These are phyloP conservation scores for Anisodus acutangulus DNA, from an alignment of 257 asterid genomes.

Conservation along the genomic window DNA sequence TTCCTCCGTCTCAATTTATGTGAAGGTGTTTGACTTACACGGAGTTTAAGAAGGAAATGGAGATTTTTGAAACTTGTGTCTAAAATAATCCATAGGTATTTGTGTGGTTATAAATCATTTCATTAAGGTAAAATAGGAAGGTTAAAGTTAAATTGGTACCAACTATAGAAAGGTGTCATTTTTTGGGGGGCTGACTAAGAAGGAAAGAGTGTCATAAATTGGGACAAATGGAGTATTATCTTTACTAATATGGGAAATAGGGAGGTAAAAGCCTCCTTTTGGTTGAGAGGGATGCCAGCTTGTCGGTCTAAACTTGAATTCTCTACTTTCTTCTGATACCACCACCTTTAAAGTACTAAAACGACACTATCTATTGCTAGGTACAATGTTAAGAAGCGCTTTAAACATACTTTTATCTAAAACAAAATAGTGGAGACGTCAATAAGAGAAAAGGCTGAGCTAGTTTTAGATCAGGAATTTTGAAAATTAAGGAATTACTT, in stretches of 20 bases:
- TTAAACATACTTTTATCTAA: neutral
- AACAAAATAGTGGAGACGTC: neutral
- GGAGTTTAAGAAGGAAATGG: no score
- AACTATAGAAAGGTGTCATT: no score
- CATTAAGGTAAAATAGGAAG: no score
- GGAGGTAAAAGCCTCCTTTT: neutral
- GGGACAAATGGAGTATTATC: neutral
- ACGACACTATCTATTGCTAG: neutral
- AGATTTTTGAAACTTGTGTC: no score
- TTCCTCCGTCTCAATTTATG: no score
- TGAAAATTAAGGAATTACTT: neutral
- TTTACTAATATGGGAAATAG: slow-evolving; percentile 2
- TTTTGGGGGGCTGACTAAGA: no score
- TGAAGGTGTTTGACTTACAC: no score
- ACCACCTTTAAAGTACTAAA: neutral
- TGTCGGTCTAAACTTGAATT: slow-evolving; percentile 21
- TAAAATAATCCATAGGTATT: no score
- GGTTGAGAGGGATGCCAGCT: neutral
- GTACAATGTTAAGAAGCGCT: neutral
- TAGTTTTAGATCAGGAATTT: neutral
- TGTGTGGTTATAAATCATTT: no score
- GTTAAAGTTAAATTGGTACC: no score
- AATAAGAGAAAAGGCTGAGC: neutral
- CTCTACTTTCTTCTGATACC: neutral
- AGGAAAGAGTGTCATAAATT: no score